Conservation (phyloP, 129 eudicot genomes). For the Flaveria robusta region DNA sequence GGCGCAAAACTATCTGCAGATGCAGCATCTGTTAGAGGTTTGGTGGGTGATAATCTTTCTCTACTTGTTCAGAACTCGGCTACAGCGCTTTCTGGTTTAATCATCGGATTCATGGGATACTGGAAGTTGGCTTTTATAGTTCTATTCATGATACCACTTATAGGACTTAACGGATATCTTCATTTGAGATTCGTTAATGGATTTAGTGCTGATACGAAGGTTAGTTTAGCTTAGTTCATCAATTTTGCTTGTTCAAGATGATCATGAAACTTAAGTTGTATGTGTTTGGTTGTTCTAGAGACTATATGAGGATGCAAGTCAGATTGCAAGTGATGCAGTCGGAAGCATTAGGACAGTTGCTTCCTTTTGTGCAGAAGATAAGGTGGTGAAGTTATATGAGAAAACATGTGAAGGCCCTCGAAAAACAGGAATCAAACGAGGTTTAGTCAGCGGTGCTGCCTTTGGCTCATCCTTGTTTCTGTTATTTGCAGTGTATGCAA, state of each 20-base stretch:
- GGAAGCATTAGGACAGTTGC: conserved; percentile 85
- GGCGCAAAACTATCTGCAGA: conserved; percentile 80
- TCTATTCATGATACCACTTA: conserved; percentile 62
- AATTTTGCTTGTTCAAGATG: not conserved
- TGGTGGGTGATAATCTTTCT: conserved; percentile 75
- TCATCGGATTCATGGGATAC: conserved; percentile 66
- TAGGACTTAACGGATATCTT: conserved; percentile 62
- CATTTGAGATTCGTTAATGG: conserved; percentile 72
- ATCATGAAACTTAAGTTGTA: not conserved
- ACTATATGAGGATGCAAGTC: conserved; percentile 81
- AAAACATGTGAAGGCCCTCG: conserved; percentile 73
- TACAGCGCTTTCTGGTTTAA: conserved; percentile 51
- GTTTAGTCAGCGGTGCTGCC: conserved; percentile 68
- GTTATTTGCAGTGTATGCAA: conserved; percentile 63
- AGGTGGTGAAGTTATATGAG: conserved; percentile 58
- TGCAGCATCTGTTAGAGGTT: conserved; percentile 73
- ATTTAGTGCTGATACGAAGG: conserved; percentile 88
- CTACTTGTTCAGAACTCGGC: conserved; percentile 70
- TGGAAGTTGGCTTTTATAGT: conserved; percentile 79
- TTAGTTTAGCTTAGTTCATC: conserved; percentile 1
- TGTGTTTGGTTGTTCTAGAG: conserved; percentile 35
- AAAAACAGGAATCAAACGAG: conserved; percentile 66
- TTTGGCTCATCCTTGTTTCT: conserved; percentile 57
- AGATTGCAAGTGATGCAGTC: conserved; percentile 84
- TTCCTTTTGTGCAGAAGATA: conserved; percentile 84